Conservation (phyloP, 768 basidiomycete genomes). For the Mycena sanguinolenta region DNA sequence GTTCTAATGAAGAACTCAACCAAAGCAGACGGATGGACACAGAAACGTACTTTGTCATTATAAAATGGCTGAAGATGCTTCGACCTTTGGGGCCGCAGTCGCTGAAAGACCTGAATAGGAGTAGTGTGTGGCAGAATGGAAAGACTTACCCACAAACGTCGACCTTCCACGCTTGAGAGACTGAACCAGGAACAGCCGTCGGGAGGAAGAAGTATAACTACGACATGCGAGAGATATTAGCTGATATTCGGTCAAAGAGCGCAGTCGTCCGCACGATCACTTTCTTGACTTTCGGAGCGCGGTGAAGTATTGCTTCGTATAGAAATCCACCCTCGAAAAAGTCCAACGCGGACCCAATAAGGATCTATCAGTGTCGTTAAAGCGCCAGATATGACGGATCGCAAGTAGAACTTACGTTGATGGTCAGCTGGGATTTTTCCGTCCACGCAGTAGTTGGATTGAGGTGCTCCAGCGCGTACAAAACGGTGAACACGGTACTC, state of each 20-base stretch:
- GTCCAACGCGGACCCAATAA: conserved; percentile 5
- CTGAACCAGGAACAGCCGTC: not conserved
- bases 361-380: not conserved
- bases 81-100: not conserved
- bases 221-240: not conserved
- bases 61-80: conserved; percentile 7
- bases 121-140: not conserved
- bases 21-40: not conserved
- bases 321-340: not conserved
- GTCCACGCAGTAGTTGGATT: conserved; percentile 15
- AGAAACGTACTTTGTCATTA: not conserved
- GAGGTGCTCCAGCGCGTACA: conserved; percentile 27
- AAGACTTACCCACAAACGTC: conserved; percentile 13
- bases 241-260: not conserved
- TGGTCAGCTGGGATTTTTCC: conserved; percentile 14
- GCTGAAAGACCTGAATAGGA: conserved; percentile 3
- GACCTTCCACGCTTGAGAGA: not conserved
- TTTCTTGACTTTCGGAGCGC: conserved; percentile 12
- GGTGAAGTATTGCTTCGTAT: conserved; percentile 26
- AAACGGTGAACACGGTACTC: conserved; percentile 12
- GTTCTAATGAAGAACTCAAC: conserved; percentile 1
- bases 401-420: not conserved
- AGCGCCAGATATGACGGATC: not conserved
- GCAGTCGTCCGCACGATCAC: conserved; percentile 3
- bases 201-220: conserved; percentile 24